Evolutionary conservation across 345 rosid species (phyloP), one percentile per base, ranked within the genome.

Genomic region (Aegle marmelos): DNA sequence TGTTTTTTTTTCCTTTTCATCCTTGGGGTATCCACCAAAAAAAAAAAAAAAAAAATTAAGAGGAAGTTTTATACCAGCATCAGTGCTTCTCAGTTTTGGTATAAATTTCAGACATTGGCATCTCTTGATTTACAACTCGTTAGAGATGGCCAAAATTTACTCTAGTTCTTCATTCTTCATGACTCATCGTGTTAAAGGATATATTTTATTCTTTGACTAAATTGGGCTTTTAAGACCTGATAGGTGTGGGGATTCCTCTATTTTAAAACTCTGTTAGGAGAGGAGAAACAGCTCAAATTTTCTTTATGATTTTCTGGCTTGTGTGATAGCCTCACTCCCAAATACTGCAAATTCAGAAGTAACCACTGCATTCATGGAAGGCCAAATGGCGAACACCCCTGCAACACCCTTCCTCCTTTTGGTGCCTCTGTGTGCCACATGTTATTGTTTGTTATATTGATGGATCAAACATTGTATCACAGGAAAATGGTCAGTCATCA

Each of bases 401-500:
- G 4, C 10, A 13, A 9, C 53, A 2, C 34, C 56, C 30, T 16
- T 45, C 9, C 22, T 13, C 8, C 11, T 45, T 48, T 30, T n/a
- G 11, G n/a, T 72, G 30, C n/a, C 22, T 56, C 33, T 28, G 7
- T 27, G 39, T 9, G 54, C 24, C 6, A 31, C 53, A 28, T 65
- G n/a, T 64, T 30, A 24, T 56, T 64, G 60, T 45, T 22, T 64
- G 56, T 58, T 4, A 7, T 31, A 11, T 45, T 58, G 72, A 39
- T 72, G 22, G 53, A 59, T 17, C 61, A 45, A 27, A 50, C 28
- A 41, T 73, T 27, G 75, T 62, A 33, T 45, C 57, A 11, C 80
- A 91, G 93, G 95, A 89, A 83, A 86, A 91, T 64, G 95, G 95
- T 2, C 88, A 84, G 31, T 89, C 90, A 21, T 63, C 87, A 25